phyloP scores from a whole-genome alignment of 2,329 filamentous ascomycete genomes.

The Alternaria novae-zelandiae region DNA sequence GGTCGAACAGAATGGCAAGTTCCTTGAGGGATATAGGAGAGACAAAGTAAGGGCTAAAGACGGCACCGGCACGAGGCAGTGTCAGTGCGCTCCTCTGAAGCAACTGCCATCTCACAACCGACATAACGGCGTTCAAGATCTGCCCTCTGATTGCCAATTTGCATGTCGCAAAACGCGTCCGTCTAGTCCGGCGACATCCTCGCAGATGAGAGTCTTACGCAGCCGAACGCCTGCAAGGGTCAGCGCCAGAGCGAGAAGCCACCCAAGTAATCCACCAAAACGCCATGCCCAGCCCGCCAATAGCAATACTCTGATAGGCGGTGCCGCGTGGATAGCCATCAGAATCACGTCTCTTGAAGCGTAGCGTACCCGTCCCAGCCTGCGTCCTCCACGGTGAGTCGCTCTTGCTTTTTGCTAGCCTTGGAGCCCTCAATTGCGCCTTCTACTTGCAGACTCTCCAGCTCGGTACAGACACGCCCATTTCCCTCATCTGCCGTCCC shows the following conservation, averaged over 20 bases:
- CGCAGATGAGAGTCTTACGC: neutral
- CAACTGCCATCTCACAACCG: neutral
- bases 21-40: neutral
- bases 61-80: neutral
- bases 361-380: neutral
- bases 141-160: neutral
- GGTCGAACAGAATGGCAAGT: constrained; percentile 7
- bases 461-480: neutral
- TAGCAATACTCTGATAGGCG: neutral
- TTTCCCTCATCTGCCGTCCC: neutral
- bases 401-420: constrained; percentile 9
- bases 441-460: constrained; percentile 10
- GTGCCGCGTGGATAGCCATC: neutral
- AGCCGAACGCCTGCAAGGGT: neutral
- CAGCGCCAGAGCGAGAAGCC: constrained; percentile 1
- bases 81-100: constrained; percentile 1
- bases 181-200: neutral
- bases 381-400: constrained; percentile 9
- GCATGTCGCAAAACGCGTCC: neutral
- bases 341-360: neutral
- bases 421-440: constrained; percentile 8
- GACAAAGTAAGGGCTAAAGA: neutral
- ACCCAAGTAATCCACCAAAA: neutral
- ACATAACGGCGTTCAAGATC: neutral
- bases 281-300: neutral